A percentile compares a stretch with the other conserved stretches of the same genome.
Conservation (phyloP, 148 eudicot species). For the Pouteria glomerata region DNA sequence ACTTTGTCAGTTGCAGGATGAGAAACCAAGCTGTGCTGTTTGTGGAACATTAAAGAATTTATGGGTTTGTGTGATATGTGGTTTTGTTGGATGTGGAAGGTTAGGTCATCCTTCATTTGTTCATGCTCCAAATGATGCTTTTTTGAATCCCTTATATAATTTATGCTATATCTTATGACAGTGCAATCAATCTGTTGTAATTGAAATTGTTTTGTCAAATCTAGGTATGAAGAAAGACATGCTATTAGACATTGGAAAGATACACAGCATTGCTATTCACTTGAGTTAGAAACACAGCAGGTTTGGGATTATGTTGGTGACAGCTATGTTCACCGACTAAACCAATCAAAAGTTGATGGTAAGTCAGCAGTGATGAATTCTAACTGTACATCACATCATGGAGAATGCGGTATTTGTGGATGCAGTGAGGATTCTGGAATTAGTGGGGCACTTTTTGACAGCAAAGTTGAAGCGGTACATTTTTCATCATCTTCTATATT, state of each 20-base stretch:
- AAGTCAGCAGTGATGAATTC: conserved; percentile 52
- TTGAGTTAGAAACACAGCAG: conserved; percentile 79
- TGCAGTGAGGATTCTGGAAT: conserved; percentile 64
- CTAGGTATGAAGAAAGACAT: conserved; percentile 83
- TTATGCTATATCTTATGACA: neutral
- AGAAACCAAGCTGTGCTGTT: conserved; percentile 69
- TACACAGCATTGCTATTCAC: conserved; percentile 80
- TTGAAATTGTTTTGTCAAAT: conserved; percentile 10
- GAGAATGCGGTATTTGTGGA: conserved; percentile 64
- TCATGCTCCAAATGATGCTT: neutral
- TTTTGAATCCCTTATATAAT: neutral
- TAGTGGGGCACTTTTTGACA: conserved; percentile 64
- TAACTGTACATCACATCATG: conserved; percentile 47
- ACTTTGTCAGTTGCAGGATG: conserved; percentile 89
- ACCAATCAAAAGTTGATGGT: conserved; percentile 73
- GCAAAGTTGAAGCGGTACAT: conserved; percentile 82
- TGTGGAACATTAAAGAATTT: conserved; percentile 76
- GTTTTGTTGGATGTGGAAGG: conserved; percentile 99
- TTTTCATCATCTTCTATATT: neutral
- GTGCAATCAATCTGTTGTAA: neutral
- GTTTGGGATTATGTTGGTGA: conserved; percentile 99
- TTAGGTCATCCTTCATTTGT: conserved; percentile 18
- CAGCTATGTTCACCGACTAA: conserved; percentile 82
- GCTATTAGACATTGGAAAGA: conserved; percentile 78
- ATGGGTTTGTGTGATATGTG: conserved; percentile 91